phyloP scores from a whole-genome alignment of 2,329 filamentous ascomycete genomes.

The Aspergillus ibericus region DNA sequence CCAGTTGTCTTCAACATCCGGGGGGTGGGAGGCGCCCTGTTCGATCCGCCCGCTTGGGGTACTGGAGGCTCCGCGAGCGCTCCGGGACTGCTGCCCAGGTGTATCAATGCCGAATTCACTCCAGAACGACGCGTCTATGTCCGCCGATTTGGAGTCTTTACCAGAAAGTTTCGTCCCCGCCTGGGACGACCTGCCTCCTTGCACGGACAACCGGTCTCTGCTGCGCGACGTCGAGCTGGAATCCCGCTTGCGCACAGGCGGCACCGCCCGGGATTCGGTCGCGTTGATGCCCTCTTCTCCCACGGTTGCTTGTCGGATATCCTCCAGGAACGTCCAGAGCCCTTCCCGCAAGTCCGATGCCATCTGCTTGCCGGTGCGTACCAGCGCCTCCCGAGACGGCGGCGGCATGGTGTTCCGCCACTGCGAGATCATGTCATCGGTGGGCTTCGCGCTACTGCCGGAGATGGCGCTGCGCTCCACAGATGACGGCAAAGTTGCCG shows the following conservation, averaged over 20 bases:
- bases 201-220: slow-evolving; percentile 33
- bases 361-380: slow-evolving; percentile 69
- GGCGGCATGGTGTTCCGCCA: slow-evolving; percentile 46
- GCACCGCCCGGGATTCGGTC: slow-evolving; percentile 40
- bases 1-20: slow-evolving; percentile 53
- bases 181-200: slow-evolving; percentile 29
- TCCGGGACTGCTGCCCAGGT: slow-evolving; percentile 42
- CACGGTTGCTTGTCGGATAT: slow-evolving; percentile 91
- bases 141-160: slow-evolving; percentile 44
- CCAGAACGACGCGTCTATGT: slow-evolving; percentile 51
- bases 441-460: slow-evolving; percentile 23
- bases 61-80: slow-evolving; percentile 29
- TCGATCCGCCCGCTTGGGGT: slow-evolving; percentile 40
- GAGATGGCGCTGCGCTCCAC: slow-evolving; percentile 33
- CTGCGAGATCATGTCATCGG: slow-evolving; percentile 39
- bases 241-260: slow-evolving; percentile 32
- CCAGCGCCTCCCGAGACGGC: slow-evolving; percentile 52
- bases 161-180: slow-evolving; percentile 37
- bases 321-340: slow-evolving; percentile 91
- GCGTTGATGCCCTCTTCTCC: slow-evolving; percentile 83
- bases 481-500: slow-evolving; percentile 44
- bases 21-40: slow-evolving; percentile 25
- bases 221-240: slow-evolving; percentile 34
- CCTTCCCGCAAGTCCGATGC: slow-evolving; percentile 87
- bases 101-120: slow-evolving; percentile 53